Percentiles rank a stretch among this genome's conserved stretches.
phyloP scores from a whole-genome alignment of 2,329 filamentous ascomycete species.

The Teratosphaeria viscida region DNA sequence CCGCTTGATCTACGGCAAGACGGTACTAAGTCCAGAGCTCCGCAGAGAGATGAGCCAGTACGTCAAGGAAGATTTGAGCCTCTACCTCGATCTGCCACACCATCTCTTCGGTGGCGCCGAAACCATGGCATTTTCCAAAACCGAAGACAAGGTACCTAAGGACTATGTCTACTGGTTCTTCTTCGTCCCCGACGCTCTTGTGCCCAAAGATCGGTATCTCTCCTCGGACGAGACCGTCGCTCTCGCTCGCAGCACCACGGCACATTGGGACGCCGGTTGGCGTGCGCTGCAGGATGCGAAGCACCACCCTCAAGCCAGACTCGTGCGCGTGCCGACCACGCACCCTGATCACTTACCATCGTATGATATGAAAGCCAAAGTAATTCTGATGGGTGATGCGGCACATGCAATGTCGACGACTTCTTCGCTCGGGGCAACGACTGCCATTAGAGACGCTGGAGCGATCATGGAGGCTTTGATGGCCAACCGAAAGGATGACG shows the following conservation, averaged over 20 bases:
- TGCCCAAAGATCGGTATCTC: not conserved
- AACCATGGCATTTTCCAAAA: not conserved
- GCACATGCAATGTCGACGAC: not conserved
- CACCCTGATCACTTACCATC: not conserved
- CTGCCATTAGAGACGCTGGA: not conserved
- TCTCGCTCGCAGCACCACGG: not conserved
- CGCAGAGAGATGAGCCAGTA: not conserved
- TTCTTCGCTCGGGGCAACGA: not conserved
- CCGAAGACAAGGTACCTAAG: not conserved
- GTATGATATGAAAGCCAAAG: not conserved
- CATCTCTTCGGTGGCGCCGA: not conserved
- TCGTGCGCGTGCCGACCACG: not conserved
- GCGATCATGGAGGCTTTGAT: not conserved
- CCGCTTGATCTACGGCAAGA: not conserved
- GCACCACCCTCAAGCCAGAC: not conserved
- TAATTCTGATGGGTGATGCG: not conserved
- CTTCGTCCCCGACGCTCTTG: not conserved
- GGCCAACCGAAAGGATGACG: not conserved
- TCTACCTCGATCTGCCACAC: not conserved
- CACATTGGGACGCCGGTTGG: not conserved
- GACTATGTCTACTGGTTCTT: not conserved
- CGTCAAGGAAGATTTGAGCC: not conserved
- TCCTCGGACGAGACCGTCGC: not conserved
- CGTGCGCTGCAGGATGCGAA: not conserved
- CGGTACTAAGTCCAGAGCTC: not conserved